Base-by-base conservation (phyloP, 2,329 filamentous ascomycete genomes). In the Seiridium unicorne region DNA sequence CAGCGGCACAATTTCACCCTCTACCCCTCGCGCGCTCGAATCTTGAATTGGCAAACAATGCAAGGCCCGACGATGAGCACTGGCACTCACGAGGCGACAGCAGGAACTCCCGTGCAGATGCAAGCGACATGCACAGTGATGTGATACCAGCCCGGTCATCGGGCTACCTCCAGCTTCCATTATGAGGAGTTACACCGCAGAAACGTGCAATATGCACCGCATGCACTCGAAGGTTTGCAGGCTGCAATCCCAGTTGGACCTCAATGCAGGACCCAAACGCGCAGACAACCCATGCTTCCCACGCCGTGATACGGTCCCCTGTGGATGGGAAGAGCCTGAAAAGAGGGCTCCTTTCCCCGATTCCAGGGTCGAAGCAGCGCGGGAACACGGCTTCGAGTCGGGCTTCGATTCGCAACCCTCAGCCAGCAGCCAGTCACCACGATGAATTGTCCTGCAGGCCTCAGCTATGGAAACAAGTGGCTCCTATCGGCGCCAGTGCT, bases 381-480 rank as follows among this genome's bases (percentile, higher is more conserved):
- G 49, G 47, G 11, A 40, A 18, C 32, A 53, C 49, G 49, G 32
- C 32, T 53, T 38, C 13, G 35, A 13, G 49, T 53, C 34, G 49
- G 49, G 49, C 49, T 53, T 38, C 49, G 49, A 53, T 51, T 34
- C 49, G 38, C 35, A 44, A 49, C 35, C 47, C 26, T 31, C 26
- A 49, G 35, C 47, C 47, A 31, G 47, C 35, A 11, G 35, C 34
- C 49, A 53, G 10, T 53, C 49, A 18, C 31, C 31, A 7, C 34
- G 38, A 42, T 36, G 10, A 35, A 38, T 49, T 53, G 13, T 35
- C 31, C 49, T n/a, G n/a, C 10, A 53, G n/a, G 49, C 11, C 49
- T n/a, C n/a, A 18, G 9, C 32, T 53, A 53, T 60, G 58, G 53
- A 56, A 55, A 56, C 58, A 60, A 56, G 58, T 60, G 58, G 58